Evolutionary conservation across 2,329 filamentous ascomycete species (phyloP).

Genomic region (Penicillium capsulatum): DNA sequence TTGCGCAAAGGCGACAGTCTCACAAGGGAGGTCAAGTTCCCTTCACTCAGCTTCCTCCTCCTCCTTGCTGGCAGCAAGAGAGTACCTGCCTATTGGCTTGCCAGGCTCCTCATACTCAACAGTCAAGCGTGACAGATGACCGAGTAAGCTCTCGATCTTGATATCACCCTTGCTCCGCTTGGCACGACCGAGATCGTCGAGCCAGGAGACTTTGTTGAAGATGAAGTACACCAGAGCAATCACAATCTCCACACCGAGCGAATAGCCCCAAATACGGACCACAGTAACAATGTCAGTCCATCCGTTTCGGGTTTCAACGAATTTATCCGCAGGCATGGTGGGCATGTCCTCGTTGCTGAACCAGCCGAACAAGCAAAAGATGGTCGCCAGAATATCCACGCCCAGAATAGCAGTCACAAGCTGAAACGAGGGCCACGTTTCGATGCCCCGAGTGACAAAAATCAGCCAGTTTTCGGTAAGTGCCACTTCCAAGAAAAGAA

Average conservation of each 20-base stretch:
- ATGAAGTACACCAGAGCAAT: conserved; percentile 50
- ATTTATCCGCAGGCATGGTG: conserved; percentile 25
- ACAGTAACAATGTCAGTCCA: conserved; percentile 57
- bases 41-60: conserved; percentile 43
- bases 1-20: too few species aligned
- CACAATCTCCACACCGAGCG: conserved; percentile 49
- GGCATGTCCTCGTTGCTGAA: conserved; percentile 53
- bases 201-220: conserved; percentile 44
- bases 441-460: conserved; percentile 82
- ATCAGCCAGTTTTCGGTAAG: conserved; percentile 95
- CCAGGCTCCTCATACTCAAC: conserved; percentile 49
- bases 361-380: conserved; percentile 75
- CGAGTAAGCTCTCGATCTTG: conserved; percentile 50
- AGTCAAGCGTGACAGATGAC: conserved; percentile 47
- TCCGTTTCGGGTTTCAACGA: conserved; percentile 45
- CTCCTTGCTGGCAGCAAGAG: conserved; percentile 41
- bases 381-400: conserved; percentile 66
- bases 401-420: conserved; percentile 65
- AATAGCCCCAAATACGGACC: conserved; percentile 50
- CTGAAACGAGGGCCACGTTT: conserved; percentile 70
- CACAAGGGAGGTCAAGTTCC: too few species aligned
- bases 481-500: conserved; percentile 84
- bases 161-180: conserved; percentile 47
- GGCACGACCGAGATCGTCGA: conserved; percentile 47
- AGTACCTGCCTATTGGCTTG: conserved; percentile 42